Percentiles rank a stretch among this genome's conserved stretches.
phyloP scores from a whole-genome alignment of 2,329 filamentous ascomycete species.

The Thielaviopsis ethacetica region DNA sequence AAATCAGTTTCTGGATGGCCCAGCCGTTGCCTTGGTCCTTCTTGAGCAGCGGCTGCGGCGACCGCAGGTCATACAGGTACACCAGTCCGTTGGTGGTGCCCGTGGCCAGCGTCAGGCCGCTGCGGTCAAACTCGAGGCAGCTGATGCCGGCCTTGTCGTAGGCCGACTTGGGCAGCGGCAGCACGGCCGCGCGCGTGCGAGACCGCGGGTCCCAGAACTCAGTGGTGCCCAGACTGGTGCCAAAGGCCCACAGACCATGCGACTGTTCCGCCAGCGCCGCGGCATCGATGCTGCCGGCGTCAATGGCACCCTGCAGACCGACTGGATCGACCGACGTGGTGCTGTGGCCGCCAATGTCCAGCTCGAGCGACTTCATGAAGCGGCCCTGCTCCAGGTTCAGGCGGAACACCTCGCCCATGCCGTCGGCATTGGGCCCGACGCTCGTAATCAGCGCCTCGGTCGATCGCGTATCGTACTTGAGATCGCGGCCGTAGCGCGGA shows the following conservation, averaged over 20 bases:
- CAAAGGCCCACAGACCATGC: slow-evolving; percentile 83
- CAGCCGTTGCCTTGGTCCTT: slow-evolving; percentile 96
- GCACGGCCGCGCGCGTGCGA: slow-evolving; percentile 61
- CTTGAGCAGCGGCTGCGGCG: slow-evolving; percentile 66
- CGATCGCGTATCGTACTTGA: slow-evolving; percentile 67
- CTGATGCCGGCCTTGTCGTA: slow-evolving; percentile 60
- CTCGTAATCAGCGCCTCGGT: slow-evolving; percentile 77
- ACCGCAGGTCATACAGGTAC: slow-evolving; percentile 81
- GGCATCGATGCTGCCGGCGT: slow-evolving; percentile 72
- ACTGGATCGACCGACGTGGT: slow-evolving; percentile 33
- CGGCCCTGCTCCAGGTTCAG: slow-evolving; percentile 82
- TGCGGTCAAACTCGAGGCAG: slow-evolving; percentile 69
- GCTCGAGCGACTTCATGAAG: slow-evolving; percentile 86
- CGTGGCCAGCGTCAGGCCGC: slow-evolving; percentile 69
- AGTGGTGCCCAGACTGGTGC: slow-evolving; percentile 85
- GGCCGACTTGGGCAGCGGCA: slow-evolving; percentile 28
- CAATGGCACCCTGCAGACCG: slow-evolving; percentile 72
- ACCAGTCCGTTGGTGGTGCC: slow-evolving; percentile 81
- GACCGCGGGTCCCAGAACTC: slow-evolving; percentile 93
- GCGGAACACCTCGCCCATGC: slow-evolving; percentile 80
- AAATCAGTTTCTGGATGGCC: slow-evolving; percentile 69
- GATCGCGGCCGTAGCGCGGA: slow-evolving; percentile 79
- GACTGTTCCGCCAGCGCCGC: slow-evolving; percentile 75
- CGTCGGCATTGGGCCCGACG: slow-evolving; percentile 73
- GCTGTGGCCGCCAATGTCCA: slow-evolving; percentile 68